Conservation (phyloP, 306 rosid genomes). For the Hippophae rhamnoides region DNA sequence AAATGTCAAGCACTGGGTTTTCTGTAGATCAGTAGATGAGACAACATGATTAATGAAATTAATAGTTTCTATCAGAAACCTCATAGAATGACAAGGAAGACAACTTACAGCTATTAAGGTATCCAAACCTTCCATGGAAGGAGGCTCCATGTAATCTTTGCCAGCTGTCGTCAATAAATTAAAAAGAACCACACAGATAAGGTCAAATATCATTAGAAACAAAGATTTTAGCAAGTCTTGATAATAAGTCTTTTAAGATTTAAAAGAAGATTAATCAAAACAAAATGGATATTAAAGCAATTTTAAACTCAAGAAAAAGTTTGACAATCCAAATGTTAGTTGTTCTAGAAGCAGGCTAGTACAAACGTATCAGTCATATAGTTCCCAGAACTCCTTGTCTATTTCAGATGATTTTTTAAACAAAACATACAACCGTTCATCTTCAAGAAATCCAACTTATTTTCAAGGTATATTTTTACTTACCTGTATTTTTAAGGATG, state of each 20-base stretch:
- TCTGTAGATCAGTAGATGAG: slow-evolving; percentile 24
- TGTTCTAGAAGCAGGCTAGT: no score
- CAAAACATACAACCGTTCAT: no score
- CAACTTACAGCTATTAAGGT: slow-evolving; percentile 47
- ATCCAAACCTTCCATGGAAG: slow-evolving; percentile 67
- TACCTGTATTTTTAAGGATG: slow-evolving; percentile 47
- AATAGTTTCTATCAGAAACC: slow-evolving; percentile 5
- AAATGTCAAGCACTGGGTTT: slow-evolving; percentile 31
- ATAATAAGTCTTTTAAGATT: no score
- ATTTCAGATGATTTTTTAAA: no score
- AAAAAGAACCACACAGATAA: not conserved
- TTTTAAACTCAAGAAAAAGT: no score
- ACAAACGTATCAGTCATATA: no score
- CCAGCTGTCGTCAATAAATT: slow-evolving; percentile 30
- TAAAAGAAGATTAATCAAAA: no score
- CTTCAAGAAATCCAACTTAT: no score
- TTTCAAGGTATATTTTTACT: slow-evolving; percentile 14
- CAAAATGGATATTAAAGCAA: no score
- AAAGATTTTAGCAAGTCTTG: not conserved
- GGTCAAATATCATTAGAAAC: not conserved
- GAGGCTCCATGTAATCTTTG: slow-evolving; percentile 51
- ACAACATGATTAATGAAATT: slow-evolving; percentile 11
- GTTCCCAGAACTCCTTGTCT: no score
- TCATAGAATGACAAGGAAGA: slow-evolving; percentile 3
- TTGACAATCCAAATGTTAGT: no score